Conservation (phyloP, 1,284 basidiomycete species). For the Pterula multifida region DNA sequence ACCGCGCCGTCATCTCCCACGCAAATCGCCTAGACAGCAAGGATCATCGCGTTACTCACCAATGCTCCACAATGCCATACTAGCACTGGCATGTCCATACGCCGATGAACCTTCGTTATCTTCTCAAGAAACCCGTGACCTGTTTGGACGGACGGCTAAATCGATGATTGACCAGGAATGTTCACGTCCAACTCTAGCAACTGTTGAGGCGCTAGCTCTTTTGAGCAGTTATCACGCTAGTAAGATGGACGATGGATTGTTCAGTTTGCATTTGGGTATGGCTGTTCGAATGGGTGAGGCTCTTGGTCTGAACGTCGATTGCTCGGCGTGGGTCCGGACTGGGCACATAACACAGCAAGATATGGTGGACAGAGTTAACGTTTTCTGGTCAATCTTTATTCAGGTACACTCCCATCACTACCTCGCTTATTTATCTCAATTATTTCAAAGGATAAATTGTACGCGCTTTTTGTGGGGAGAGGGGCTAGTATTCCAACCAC, state of each 20-base stretch:
- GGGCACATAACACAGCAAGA: slow-evolving; percentile 1
- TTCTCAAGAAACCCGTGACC: slow-evolving; percentile 29
- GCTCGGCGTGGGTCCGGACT: slow-evolving; percentile 20
- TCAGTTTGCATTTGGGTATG: slow-evolving; percentile 19
- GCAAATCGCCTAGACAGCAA: not conserved
- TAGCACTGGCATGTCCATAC: slow-evolving; percentile 47
- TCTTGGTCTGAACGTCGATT: slow-evolving; percentile 44
- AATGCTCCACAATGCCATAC: slow-evolving; percentile 56
- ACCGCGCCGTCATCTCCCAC: not conserved
- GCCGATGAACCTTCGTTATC: slow-evolving; percentile 41
- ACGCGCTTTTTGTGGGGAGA: not conserved
- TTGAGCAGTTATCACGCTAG: slow-evolving; percentile 45
- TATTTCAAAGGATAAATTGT: not conserved
- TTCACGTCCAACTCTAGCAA: slow-evolving; percentile 42
- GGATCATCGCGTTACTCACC: slow-evolving; percentile 49
- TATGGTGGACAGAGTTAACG: not conserved
- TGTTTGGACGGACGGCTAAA: slow-evolving; percentile 43
- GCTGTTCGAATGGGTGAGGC: slow-evolving; percentile 20
- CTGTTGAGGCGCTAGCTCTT: slow-evolving; percentile 45
- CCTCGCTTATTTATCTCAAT: not conserved
- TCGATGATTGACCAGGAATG: slow-evolving; percentile 44
- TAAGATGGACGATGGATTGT: slow-evolving; percentile 27
- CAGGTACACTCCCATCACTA: not conserved
- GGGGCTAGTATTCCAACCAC: not conserved
- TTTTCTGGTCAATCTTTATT: slow-evolving; percentile 1